phyloP scores from a whole-genome alignment of 371 early-diverging fungal genomes.

The Entomophthora muscae region DNA sequence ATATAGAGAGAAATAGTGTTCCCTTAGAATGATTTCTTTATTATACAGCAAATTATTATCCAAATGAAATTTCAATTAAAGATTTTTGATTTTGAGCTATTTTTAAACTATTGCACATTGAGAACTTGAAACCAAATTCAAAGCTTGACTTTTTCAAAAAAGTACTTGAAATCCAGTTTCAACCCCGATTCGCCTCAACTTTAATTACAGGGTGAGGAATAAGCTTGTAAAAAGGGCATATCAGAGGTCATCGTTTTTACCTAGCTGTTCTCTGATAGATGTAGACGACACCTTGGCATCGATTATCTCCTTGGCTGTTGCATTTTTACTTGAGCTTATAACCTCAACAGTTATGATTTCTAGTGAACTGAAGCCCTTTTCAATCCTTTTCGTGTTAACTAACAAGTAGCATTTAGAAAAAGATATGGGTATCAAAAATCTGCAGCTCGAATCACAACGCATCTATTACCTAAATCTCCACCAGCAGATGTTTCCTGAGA shows the following conservation, averaged over 20 bases:
- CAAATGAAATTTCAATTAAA: too few relatives aligned
- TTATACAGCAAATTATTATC: too few relatives aligned
- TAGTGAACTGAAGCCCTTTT: neutral
- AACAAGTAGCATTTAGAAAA: neutral
- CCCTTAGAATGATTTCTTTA: too few relatives aligned
- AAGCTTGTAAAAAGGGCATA: too few relatives aligned
- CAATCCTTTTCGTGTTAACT: slow-evolving; percentile 1
- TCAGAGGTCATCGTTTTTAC: neutral
- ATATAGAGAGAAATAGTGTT: too few relatives aligned
- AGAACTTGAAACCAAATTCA: too few relatives aligned
- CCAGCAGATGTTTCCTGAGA: slow-evolving; percentile 71
- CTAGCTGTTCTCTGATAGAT: neutral
- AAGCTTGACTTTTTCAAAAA: neutral
- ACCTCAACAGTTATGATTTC: neutral
- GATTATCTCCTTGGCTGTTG: neutral
- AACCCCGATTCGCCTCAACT: too few relatives aligned
- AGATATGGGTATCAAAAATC: neutral
- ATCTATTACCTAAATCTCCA: slow-evolving; percentile 21
- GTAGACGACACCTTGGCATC: neutral
- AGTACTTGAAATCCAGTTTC: too few relatives aligned
- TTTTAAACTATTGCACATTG: neutral
- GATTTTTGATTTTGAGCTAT: neutral
- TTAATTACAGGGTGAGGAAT: too few relatives aligned
- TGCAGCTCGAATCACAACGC: neutral
- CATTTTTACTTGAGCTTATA: neutral